Conservation (phyloP, 345 rosid species). For the Eucalyptus pauciflora region DNA sequence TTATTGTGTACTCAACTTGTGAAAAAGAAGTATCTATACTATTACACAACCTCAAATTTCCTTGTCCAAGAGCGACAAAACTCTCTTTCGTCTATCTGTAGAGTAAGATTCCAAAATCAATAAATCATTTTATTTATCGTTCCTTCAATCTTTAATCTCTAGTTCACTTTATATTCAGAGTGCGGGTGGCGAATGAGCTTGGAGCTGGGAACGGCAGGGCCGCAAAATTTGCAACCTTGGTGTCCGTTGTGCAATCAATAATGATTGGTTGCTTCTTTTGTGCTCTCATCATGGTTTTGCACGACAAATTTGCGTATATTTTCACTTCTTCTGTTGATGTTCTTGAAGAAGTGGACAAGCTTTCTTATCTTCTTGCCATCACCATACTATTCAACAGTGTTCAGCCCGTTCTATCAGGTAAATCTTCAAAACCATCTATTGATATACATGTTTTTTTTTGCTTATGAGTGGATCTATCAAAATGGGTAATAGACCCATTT, state of each 20-base stretch:
- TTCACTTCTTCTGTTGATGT: slow-evolving; percentile 18
- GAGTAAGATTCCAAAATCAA: neutral
- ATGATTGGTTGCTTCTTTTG: slow-evolving; percentile 18
- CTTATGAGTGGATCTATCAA: neutral
- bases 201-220: slow-evolving; percentile 26
- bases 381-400: slow-evolving; percentile 26
- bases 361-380: slow-evolving; percentile 7
- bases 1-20: neutral
- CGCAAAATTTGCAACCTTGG: slow-evolving; percentile 17
- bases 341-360: slow-evolving; percentile 8
- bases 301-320: slow-evolving; percentile 5
- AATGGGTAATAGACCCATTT: too few relatives aligned
- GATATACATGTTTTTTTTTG: neutral
- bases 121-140: neutral
- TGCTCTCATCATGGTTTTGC: slow-evolving; percentile 4
- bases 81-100: neutral
- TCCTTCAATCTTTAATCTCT: neutral
- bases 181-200: slow-evolving; percentile 28
- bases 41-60: neutral
- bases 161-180: slow-evolving; percentile 1
- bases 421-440: neutral
- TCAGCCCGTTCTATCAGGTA: slow-evolving; percentile 29
- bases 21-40: neutral
- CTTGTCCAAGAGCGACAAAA: neutral
- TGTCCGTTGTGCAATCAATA: slow-evolving; percentile 13